Conservation (phyloP, 2,329 filamentous ascomycete genomes). For the Apiospora arundinis region DNA sequence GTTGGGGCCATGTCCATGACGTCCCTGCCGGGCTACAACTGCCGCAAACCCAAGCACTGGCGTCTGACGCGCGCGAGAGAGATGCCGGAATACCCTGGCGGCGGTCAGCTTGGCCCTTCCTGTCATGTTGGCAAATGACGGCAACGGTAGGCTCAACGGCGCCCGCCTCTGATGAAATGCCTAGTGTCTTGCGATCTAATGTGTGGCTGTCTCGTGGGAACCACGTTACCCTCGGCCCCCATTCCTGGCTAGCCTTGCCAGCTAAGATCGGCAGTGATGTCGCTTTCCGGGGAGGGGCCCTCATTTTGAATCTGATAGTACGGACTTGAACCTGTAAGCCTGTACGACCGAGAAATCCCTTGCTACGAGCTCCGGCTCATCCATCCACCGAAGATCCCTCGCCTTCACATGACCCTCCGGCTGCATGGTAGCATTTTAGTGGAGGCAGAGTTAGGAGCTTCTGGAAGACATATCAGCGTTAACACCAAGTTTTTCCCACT, state of each 20-base stretch:
- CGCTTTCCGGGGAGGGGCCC: not conserved
- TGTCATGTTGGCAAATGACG: conserved; percentile 3
- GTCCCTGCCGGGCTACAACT: not conserved
- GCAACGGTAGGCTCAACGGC: conserved; percentile 1
- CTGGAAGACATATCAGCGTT: not conserved
- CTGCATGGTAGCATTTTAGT: not conserved
- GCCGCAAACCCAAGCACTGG: not conserved
- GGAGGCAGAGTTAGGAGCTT: not conserved
- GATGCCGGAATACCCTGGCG: not conserved
- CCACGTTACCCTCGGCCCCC: not conserved
- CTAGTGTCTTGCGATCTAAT: not conserved
- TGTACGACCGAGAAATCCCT: not conserved
- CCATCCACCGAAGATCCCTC: not conserved
- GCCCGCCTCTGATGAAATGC: not conserved
- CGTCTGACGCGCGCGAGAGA: not conserved
- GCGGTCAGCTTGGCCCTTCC: not conserved
- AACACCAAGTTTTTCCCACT: not conserved
- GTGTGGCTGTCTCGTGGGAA: not conserved
- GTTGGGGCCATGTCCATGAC: conserved; percentile 1
- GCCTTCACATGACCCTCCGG: conserved; percentile 1
- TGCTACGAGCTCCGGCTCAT: not conserved
- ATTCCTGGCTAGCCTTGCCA: not conserved
- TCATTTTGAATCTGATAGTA: not conserved
- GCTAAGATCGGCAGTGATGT: conserved; percentile 1
- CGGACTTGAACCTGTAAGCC: not conserved